Base-by-base conservation (phyloP, 805 yeast genomes). In the Teunomyces pallodes region DNA sequence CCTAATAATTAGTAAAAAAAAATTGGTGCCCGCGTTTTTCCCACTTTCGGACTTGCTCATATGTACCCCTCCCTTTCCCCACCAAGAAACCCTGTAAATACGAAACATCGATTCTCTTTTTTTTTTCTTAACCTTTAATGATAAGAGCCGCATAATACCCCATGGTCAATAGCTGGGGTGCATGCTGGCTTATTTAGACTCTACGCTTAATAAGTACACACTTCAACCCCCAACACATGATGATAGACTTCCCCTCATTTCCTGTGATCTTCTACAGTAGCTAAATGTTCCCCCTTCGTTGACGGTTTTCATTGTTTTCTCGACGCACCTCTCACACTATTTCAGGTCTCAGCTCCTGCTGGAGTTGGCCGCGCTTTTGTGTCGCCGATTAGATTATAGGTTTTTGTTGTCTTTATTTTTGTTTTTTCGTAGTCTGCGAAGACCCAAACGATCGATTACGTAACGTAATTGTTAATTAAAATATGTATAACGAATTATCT, bases 41-140 rank as follows among this genome's bases (percentile, higher is more conserved):
- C 35, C 35, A 7, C 35, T 32, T 35, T 35, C 10, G 30, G 17
- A 29, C 13, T 14, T 5, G 16, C 16, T 38, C 26, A n/a, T 26
- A 38, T 38, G 41, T 38, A 38, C 41, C 41, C 41, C 41, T 38
- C 41, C 7, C 20, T 26, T 33, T 12, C 30, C 41, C 41, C 41
- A 38, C 41, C 41, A n/a, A 36, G 35, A 32, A 38, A 9, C 41
- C 28, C 30, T 38, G 41, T 38, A 38, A 38, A 24, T 26, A 38
- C 30, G 41, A 38, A 38, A 26, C 17, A 13, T 32, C 14, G 12
- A 10, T 13, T 9, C 30, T 17, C 16, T n/a, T 9, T 36, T 4
- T 16, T 9, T 17, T 17, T 17, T 10, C 28, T 31, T 2, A n/a
- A 9, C 33, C 3, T 10, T 31, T 4, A 2, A 8, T 20, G 39